Conservation (phyloP, 2,329 filamentous ascomycete species). For the Metarhizium guizhouense region DNA sequence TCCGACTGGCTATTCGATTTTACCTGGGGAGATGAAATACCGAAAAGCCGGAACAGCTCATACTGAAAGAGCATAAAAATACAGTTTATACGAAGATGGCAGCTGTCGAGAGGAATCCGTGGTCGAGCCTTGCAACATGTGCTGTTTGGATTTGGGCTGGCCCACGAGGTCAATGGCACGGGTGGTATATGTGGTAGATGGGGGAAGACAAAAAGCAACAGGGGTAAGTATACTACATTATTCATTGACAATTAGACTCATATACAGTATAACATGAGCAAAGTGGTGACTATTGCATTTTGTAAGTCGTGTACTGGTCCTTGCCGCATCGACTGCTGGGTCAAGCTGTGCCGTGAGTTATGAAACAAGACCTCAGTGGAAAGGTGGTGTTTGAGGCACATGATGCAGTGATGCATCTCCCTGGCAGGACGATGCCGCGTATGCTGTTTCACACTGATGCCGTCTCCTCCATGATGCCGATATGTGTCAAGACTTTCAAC, state of each 20-base stretch:
- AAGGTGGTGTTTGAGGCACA: too few relatives aligned
- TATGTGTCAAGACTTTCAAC: too few relatives aligned
- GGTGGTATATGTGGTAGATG: neutral
- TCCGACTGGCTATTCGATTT: neutral
- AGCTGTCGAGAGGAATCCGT: neutral
- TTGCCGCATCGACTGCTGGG: too few relatives aligned
- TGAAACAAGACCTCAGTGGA: too few relatives aligned
- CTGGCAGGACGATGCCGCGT: too few relatives aligned
- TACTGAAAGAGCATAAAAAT: neutral
- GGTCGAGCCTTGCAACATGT: neutral
- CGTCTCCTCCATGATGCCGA: too few relatives aligned
- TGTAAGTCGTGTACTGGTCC: too few relatives aligned
- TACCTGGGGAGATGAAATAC: neutral
- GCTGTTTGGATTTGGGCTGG: slow-evolving; percentile 5
- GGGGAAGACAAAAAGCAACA: neutral
- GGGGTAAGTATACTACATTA: neutral
- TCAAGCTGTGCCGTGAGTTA: too few relatives aligned
- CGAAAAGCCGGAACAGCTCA: neutral
- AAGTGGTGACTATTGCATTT: too few relatives aligned
- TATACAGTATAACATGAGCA: neutral
- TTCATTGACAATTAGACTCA: neutral
- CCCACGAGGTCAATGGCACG: slow-evolving; percentile 4
- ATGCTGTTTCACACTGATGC: too few relatives aligned
- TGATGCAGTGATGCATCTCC: too few relatives aligned
- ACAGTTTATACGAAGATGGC: neutral